Conservation (phyloP, 805 yeast genomes). For the Lachancea meyersii region DNA sequence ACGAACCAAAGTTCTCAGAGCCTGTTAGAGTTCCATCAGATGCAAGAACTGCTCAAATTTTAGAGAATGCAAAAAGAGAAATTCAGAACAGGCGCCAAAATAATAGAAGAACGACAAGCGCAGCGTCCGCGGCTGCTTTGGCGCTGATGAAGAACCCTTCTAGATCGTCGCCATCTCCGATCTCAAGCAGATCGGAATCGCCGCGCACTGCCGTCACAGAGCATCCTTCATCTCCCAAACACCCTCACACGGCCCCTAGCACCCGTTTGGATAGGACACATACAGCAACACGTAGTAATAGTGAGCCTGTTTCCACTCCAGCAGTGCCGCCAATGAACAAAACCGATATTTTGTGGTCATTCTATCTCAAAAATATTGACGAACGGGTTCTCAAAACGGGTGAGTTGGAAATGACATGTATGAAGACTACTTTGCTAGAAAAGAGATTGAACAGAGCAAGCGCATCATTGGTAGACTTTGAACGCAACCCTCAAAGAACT, state of each 20-base stretch:
- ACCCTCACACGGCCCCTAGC: conserved; percentile 2
- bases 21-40: conserved; percentile 19
- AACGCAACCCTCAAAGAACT: conserved; percentile 39
- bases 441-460: conserved; percentile 39
- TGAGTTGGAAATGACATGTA: conserved; percentile 41
- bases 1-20: conserved; percentile 2
- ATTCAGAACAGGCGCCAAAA: conserved; percentile 18
- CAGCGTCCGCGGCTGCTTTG: conserved; percentile 23
- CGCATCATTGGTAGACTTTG: conserved; percentile 55
- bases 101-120: conserved; percentile 15
- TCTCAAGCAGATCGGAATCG: conserved; percentile 14
- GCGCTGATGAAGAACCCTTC: conserved; percentile 18
- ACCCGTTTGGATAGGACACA: conserved; percentile 15
- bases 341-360: conserved; percentile 54
- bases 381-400: conserved; percentile 59
- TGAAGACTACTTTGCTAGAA: conserved; percentile 47
- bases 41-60: conserved; percentile 29
- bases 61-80: conserved; percentile 27
- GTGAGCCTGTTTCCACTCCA: conserved; percentile 10
- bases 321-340: conserved; percentile 42
- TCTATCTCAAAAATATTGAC: conserved; percentile 45
- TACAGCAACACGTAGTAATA: not conserved
- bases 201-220: conserved; percentile 12
- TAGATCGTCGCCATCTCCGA: conserved; percentile 12
- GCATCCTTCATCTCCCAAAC: conserved; percentile 7